Percentiles rank a stretch among this genome's conserved stretches.
phyloP scores from a whole-genome alignment of 352 stramenopile species.

The Aphanomyces cochlioides region DNA sequence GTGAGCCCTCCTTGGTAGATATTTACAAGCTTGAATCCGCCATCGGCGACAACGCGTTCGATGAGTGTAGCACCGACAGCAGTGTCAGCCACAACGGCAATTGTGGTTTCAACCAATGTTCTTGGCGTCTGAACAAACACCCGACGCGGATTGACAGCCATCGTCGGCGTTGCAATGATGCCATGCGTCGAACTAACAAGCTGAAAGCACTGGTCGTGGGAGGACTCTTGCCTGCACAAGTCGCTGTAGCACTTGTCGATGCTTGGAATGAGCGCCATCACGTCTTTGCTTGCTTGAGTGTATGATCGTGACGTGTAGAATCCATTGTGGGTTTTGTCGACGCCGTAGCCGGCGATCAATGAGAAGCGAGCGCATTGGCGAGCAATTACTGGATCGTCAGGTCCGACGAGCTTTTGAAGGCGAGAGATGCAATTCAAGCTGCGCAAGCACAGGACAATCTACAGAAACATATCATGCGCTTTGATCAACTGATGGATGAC shows the following conservation, averaged over 20 bases:
- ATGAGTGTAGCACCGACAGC: neutral
- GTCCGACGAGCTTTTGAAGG: constrained; percentile 17
- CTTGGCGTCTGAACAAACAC: constrained; percentile 2
- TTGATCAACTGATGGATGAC: neutral
- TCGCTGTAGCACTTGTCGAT: too few relatives aligned
- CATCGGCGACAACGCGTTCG: constrained; percentile 6
- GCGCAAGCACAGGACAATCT: constrained; percentile 11
- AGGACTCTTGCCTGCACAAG: too few relatives aligned
- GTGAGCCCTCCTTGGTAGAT: neutral
- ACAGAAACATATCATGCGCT: neutral
- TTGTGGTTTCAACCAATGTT: constrained; percentile 26
- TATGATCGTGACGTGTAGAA: constrained; percentile 18
- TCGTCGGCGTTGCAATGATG: neutral
- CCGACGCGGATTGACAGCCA: neutral
- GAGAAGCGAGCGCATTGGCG: constrained; percentile 7
- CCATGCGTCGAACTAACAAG: neutral
- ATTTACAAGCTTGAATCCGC: constrained; percentile 13
- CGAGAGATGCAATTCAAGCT: constrained; percentile 9
- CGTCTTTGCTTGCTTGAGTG: neutral
- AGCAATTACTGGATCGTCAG: constrained; percentile 6
- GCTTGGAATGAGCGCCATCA: neutral
- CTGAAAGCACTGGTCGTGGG: neutral
- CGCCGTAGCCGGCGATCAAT: constrained; percentile 24
- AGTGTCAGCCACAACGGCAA: neutral
- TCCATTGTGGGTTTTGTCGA: constrained; percentile 15